Evolutionary conservation across 805 yeast genomes (phyloP), one percentile per base, ranked within the genome.

Genomic region (Metschnikowia gelsemii): DNA sequence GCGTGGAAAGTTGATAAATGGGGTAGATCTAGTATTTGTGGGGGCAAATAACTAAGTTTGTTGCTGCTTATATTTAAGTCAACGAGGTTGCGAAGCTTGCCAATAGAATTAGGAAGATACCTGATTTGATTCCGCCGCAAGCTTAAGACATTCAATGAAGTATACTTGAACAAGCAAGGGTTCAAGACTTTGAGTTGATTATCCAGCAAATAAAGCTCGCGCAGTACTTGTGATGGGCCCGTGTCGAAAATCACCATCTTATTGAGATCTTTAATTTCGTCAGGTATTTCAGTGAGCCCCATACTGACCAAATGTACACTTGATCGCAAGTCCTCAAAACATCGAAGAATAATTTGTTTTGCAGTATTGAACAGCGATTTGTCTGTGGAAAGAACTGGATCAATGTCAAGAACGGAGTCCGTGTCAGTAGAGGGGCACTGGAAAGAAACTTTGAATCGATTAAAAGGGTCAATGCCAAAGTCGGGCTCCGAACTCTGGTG

Each of bases 231-330:
- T 3, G 57, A 56, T 1, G 59, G 58, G 13, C 56, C 59, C n/a
- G 26, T 29, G 30, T 46, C 46, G 42, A 72, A 69, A 6, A 74
- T 56, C n/a, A 79, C 80, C 50, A 79, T 57, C 40, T 79, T 70
- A 50, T 76, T 70, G 47, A 80, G 61, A 54, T 80, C 87, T 37
- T 71, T 72, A 21, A 80, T 67, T 47, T 79, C 82, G 38, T 76
- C 79, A 1, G 87, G 85, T 3, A 80, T 56, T 5, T 70, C 70
- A 8, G 61, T 63, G 28, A 80, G 58, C 0, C 67, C 70, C 58
- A 78, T 54, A 12, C 69, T 59, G 38, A 79, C 83, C 20, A 80
- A 51, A 41, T 70, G 59, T 2, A 80, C 62, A n/a, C 54, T 62
- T 1, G 77, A 66, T 7, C 55, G 47, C 5, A 70, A 68, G 31